Base-by-base conservation (phyloP, 2,329 filamentous ascomycete species). In the Cytospora leucostoma region DNA sequence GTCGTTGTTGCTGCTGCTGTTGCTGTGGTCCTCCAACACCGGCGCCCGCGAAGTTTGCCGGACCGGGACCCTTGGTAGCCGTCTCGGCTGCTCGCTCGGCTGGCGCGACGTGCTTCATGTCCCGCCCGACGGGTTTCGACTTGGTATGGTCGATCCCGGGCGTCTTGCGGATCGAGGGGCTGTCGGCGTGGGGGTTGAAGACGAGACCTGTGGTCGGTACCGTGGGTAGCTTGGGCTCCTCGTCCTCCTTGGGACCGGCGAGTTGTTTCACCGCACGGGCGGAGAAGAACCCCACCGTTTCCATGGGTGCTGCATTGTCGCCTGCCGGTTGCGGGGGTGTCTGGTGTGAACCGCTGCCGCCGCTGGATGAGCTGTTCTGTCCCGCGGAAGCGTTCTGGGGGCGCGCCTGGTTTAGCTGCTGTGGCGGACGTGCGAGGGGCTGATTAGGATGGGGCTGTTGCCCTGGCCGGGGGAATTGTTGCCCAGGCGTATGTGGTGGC, bases 121-220 rank as follows among this genome's bases (percentile, higher is more conserved):
- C 81, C 66, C 82, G 84, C 4, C 82, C 83, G 2, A 97, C 78
- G 0, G 93, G 92, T 59, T 89, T 88, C 5, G 90, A 93, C 58
- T 86, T 88, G 27, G 79, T 87, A 71, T 96, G 92, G 71, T 97
- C 92, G 47, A 97, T 84, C 2, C 93, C 93, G 0, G 90, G 90
- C 0, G 94, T 97, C 73, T 94, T 93, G 66, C 92, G 86, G 71
- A 97, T 93, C 0, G 93, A 95, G 0, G 93, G 93, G 66, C 88
- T 92, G 70, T 93, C 89, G 7, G 87, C 82, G 63, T 87, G 87
- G 3, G 89, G 90, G 69, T 93, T 89, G 74, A 93, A 94, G 32
- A 82, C 78, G 13, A 85, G 81, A 7, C 78, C 78, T 8, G 77
- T 76, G 44, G 78, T 75, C 3, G 79, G 79, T 5, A 77, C 74